Percentiles rank a stretch among this genome's conserved stretches.
phyloP scores from a whole-genome alignment of 1,284 basidiomycete species.

The Ceratobasidium papillatum region DNA sequence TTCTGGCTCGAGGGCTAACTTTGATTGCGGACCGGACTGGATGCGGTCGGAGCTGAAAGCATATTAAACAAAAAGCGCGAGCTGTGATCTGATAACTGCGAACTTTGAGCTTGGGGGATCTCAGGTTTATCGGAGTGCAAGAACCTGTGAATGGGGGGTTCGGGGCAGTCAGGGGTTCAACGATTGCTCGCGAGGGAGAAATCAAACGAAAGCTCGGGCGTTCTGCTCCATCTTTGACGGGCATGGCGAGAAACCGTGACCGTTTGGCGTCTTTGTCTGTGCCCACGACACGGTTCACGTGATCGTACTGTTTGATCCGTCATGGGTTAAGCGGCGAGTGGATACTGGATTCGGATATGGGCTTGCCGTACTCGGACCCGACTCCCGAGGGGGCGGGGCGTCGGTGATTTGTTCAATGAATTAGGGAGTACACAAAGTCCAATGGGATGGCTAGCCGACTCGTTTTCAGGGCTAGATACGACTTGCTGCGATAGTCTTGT shows the following conservation, averaged over 20 bases:
- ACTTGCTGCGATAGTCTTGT: too few species aligned
- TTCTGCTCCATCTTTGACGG: neutral
- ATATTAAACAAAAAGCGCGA: neutral
- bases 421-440: too few species aligned
- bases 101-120: neutral
- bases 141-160: neutral
- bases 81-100: neutral
- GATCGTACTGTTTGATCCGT: constrained; percentile 15
- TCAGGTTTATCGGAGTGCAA: neutral
- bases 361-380: neutral
- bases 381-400: neutral
- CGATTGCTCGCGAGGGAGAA: neutral
- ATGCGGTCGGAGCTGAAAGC: neutral
- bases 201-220: neutral
- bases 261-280: neutral
- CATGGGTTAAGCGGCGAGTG: neutral
- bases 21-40: neutral
- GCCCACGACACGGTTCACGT: neutral
- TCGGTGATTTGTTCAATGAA: neutral
- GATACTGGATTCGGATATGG: neutral
- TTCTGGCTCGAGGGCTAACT: neutral
- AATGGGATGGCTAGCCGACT: neutral
- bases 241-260: neutral
- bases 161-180: neutral
- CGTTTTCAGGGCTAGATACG: neutral